Evolutionary conservation across 2,329 filamentous ascomycete genomes (phyloP).

Genomic region (Trichoderma lentiforme): DNA sequence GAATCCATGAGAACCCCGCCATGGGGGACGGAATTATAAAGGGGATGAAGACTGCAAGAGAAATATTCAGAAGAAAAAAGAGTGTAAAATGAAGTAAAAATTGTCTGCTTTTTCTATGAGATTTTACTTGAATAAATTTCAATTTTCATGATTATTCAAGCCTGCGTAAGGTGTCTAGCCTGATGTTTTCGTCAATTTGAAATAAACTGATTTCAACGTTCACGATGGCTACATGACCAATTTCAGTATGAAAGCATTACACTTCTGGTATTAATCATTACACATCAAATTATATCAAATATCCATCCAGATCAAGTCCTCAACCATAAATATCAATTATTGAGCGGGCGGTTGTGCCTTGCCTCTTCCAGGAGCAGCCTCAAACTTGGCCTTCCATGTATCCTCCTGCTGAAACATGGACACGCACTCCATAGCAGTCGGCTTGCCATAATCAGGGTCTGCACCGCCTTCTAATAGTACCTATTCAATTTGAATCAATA

Average conservation of each 20-base stretch:
- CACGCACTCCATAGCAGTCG: slow-evolving; percentile 48
- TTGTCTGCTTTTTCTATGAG: too few species aligned
- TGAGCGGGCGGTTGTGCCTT: slow-evolving; percentile 32
- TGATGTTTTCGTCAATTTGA: not conserved
- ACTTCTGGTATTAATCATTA: not conserved
- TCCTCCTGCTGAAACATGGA: slow-evolving; percentile 52
- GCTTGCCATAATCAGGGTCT: slow-evolving; percentile 51
- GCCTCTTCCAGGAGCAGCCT: slow-evolving; percentile 46
- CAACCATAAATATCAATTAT: not conserved
- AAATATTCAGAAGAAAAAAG: not conserved
- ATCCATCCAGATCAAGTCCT: not conserved
- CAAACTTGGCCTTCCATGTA: slow-evolving; percentile 49
- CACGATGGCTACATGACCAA: not conserved
- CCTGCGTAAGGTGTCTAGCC: not conserved
- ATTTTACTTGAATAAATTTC: too few species aligned
- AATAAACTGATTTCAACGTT: not conserved
- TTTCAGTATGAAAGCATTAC: not conserved
- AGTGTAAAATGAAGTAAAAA: too few species aligned
- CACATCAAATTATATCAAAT: not conserved
- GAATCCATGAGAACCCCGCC: slow-evolving; percentile 8
- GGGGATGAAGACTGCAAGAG: not conserved
- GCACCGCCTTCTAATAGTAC: slow-evolving; percentile 50
- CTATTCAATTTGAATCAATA: slow-evolving; percentile 26
- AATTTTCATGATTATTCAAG: not conserved
- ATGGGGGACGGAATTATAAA: not conserved